Conservation (phyloP, 2,329 filamentous ascomycete species). For the Rhytidhysteron rufulum region DNA sequence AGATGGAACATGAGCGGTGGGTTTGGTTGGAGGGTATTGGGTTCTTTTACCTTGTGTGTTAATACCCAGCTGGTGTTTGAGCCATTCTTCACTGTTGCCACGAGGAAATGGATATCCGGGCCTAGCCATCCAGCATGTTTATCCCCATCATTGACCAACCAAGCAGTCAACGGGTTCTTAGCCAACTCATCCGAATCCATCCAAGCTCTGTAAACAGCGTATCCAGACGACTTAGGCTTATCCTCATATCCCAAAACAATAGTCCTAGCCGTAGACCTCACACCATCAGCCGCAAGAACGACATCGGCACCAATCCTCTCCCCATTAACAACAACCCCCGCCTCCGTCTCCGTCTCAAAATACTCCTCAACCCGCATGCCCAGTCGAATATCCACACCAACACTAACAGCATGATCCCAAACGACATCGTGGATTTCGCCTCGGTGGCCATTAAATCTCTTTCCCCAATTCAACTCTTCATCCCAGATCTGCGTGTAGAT, state of each 20-base stretch:
- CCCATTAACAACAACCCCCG: constrained; percentile 50
- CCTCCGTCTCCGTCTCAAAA: constrained; percentile 50
- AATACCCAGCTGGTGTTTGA: constrained; percentile 36
- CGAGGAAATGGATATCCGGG: constrained; percentile 34
- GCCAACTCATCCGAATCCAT: constrained; percentile 25
- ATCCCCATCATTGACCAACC: constrained; percentile 30
- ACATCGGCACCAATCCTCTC: constrained; percentile 45
- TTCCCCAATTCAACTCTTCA: constrained; percentile 38
- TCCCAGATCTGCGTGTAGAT: constrained; percentile 52
- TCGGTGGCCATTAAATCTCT: constrained; percentile 58
- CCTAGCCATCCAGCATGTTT: constrained; percentile 30
- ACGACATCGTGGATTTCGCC: constrained; percentile 58
- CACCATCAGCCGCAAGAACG: constrained; percentile 51
- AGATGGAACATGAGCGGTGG: constrained; percentile 25
- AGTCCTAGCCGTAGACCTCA: constrained; percentile 49
- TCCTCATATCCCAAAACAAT: constrained; percentile 52
- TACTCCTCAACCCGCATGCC: constrained; percentile 51
- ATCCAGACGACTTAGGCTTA: constrained; percentile 50
- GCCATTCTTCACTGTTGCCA: constrained; percentile 29
- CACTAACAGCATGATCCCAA: constrained; percentile 51
- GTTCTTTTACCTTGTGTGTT: constrained; percentile 23
- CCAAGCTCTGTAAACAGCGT: constrained; percentile 51
- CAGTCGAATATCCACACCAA: constrained; percentile 53
- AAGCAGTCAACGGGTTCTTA: constrained; percentile 28
- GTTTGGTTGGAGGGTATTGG: background rate